These are phyloP conservation scores for Xylariaceae sp. DNA, from an alignment of 2,329 filamentous ascomycete genomes.

Conservation along the genomic window DNA sequence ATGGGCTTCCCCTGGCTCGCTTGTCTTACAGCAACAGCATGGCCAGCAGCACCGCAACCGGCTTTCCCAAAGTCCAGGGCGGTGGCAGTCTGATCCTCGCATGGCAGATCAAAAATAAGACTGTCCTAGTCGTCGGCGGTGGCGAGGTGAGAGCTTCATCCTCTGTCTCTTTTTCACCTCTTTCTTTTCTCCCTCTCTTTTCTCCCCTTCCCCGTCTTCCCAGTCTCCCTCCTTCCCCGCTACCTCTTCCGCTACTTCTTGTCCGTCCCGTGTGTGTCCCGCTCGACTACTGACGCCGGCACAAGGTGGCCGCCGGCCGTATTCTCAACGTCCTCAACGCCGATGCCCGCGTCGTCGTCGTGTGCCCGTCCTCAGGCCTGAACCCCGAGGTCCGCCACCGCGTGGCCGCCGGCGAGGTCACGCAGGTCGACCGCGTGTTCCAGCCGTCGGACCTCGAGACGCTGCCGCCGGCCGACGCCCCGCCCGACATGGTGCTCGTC, in stretches of 20 bases:
- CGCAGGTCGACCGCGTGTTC: slow-evolving; percentile 76
- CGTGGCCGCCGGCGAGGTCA: slow-evolving; percentile 65
- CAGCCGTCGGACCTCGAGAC: slow-evolving; percentile 77
- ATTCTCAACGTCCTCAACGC: slow-evolving; percentile 88
- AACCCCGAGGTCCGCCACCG: slow-evolving; percentile 85
- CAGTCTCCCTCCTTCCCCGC: no score
- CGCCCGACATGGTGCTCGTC: slow-evolving; percentile 75
- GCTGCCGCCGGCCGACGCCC: slow-evolving; percentile 24
- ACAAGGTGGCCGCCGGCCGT: slow-evolving; percentile 94
- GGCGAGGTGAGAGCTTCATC: slow-evolving; percentile 82
- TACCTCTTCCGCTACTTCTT: no score
- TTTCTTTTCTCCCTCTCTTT: slow-evolving; percentile 1
- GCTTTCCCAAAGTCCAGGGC: slow-evolving; percentile 75
- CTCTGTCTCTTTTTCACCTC: no score
- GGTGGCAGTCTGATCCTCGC: slow-evolving; percentile 90
- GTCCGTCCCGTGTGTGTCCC: no score
- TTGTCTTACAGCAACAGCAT: no score
- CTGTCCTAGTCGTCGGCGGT: slow-evolving; percentile 86
- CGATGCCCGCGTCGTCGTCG: slow-evolving; percentile 81
- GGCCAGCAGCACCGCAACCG: no score
- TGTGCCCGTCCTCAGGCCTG: slow-evolving; percentile 71
- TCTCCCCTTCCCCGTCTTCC: slow-evolving; percentile 1
- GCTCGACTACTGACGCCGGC: no score
- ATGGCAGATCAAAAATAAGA: slow-evolving; percentile 88
- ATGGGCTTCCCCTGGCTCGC: no score